Evolutionary conservation across 2,329 filamentous ascomycete genomes (phyloP).

Genomic region (Rhynchosporium secalis): DNA sequence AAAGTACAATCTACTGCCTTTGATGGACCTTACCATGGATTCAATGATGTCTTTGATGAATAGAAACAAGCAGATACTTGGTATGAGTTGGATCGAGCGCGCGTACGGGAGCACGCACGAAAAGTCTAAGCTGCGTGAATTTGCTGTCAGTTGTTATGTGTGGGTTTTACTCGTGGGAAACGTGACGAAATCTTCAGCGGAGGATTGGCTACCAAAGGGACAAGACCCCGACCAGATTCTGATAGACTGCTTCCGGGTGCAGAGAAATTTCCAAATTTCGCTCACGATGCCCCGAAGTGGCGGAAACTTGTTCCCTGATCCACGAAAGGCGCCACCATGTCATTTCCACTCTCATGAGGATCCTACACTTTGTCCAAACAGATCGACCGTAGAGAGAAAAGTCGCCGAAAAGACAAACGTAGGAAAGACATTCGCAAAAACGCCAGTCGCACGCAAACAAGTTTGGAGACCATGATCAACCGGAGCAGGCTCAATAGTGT

Average conservation of each 20-base stretch:
- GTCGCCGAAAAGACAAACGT: too few relatives aligned
- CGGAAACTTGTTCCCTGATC: background rate
- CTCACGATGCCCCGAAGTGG: background rate
- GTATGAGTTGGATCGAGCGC: background rate
- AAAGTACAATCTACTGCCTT: background rate
- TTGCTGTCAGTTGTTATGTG: background rate
- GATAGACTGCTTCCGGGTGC: background rate
- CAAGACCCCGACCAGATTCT: background rate
- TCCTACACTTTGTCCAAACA: background rate
- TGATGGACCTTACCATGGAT: background rate
- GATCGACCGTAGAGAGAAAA: background rate
- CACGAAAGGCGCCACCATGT: background rate
- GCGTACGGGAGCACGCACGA: background rate
- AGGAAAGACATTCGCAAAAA: too few relatives aligned
- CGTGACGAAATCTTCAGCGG: background rate
- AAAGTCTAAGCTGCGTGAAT: background rate
- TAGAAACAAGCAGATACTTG: background rate
- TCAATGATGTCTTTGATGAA: too few relatives aligned
- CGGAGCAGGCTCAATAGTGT: too few relatives aligned
- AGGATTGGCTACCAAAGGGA: background rate
- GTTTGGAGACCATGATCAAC: too few relatives aligned
- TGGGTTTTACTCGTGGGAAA: background rate
- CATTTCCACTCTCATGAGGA: background rate
- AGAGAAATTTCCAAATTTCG: background rate
- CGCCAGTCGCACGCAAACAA: too few relatives aligned